Evolutionary conservation across 768 basidiomycete species (phyloP), one percentile per base, ranked within the genome.

Genomic region (Russula sp.): DNA sequence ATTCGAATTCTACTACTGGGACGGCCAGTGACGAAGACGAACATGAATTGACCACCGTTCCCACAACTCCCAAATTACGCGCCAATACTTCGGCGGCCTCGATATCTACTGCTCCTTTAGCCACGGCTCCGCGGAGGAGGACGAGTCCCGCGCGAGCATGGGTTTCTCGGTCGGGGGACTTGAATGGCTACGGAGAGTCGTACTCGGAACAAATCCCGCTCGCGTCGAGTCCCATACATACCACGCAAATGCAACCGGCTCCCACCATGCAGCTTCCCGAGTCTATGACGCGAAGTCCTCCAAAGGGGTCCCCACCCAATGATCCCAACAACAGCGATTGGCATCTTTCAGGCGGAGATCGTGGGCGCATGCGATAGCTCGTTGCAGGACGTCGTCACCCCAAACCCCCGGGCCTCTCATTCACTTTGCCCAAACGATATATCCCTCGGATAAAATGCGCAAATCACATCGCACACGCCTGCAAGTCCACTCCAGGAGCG

Each of bases 201-300:
- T 30, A 22, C 24, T 13, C 18, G 14, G 68, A 69, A 42, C 63
- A 68, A 11, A 69, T 69, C 24, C 38, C 68, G 34, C 57, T 67
- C 5, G 51, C 59, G 14, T 56, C 67, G n/a, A 69, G 50, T 14
- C 53, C 66, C 2, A 67, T 69, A 30, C 68, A 60, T 58, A 69
- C 68, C 10, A 59, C 56, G 34, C 68, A 69, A 49, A 67, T 69
- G 66, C 66, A 69, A n/a, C 68, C 68, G 5, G 66, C 56, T 13
- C 36, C 62, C 3, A 24, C 30, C 24, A 69, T 69, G 68, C 59
- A 64, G 26, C 68, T 69, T 20, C 68, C 68, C 1, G 59, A 56
- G 6, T 53, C 28, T 22, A 69, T 69, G 22, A 22, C 44, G 28
- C 62, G 66, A 8, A 58, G 26, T 11, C 30, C 59, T 38, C 49